phyloP scores from a whole-genome alignment of 768 basidiomycete species.

The Tricholoma saponaceum region DNA sequence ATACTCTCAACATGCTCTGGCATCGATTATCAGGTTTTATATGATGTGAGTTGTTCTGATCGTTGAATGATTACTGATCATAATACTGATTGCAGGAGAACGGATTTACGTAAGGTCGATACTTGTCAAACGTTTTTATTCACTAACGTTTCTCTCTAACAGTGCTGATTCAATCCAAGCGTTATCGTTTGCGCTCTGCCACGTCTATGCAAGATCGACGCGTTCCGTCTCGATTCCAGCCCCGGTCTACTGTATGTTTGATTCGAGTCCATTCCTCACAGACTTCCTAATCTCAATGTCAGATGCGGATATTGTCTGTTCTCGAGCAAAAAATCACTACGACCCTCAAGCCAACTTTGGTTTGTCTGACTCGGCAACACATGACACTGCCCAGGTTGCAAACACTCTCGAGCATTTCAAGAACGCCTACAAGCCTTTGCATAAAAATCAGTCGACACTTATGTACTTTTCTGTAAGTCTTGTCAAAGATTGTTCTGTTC shows the following conservation, averaged over 20 bases:
- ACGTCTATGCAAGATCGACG: constrained; percentile 78
- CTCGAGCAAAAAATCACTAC: constrained; percentile 61
- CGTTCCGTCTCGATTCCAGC: constrained; percentile 85
- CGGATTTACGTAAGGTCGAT: constrained; percentile 46
- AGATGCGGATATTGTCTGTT: constrained; percentile 75
- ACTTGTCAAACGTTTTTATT: background rate
- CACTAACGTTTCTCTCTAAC: background rate
- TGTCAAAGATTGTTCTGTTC: no score
- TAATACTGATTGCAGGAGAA: constrained; percentile 36
- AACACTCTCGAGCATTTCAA: constrained; percentile 44
- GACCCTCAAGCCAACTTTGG: constrained; percentile 47
- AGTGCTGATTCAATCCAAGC: constrained; percentile 69
- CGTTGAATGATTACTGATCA: background rate
- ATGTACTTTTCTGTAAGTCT: constrained; percentile 40
- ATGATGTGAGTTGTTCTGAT: constrained; percentile 31
- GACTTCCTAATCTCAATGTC: background rate
- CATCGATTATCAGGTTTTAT: constrained; percentile 27
- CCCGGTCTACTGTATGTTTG: constrained; percentile 70
- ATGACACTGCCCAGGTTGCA: constrained; percentile 31
- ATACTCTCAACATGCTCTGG: background rate
- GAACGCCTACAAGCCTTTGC: constrained; percentile 43
- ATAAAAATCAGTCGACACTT: constrained; percentile 25
- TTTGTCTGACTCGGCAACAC: constrained; percentile 33
- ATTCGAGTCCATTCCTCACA: background rate
- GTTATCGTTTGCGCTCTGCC: constrained; percentile 69